These are phyloP conservation scores for Pyracantha coccinea DNA, from an alignment of 331 rosid genomes.

Conservation along the genomic window DNA sequence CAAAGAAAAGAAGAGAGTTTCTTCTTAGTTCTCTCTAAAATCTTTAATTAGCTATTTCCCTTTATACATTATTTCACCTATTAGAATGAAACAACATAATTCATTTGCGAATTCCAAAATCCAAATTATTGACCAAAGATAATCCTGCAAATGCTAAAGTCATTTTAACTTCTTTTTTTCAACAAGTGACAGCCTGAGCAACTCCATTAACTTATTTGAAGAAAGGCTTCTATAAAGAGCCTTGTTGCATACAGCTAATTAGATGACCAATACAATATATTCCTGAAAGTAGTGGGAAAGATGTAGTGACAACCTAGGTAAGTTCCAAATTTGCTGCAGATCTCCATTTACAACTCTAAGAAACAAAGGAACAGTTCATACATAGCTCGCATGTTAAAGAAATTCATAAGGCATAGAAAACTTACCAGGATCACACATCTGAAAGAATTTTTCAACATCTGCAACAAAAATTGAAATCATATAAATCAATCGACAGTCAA, in stretches of 20 bases:
- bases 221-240: background rate
- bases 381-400: no score
- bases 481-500: background rate
- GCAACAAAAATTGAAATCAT: slow-evolving; percentile 26
- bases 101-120: background rate
- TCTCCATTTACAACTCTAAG: background rate
- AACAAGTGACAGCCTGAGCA: background rate
- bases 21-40: background rate
- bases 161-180: background rate
- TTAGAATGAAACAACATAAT: background rate
- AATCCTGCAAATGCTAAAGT: background rate
- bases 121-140: background rate
- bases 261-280: background rate
- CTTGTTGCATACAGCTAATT: background rate
- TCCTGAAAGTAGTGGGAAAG: background rate
- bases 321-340: background rate
- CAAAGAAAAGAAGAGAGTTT: background rate
- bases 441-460: slow-evolving; percentile 80
- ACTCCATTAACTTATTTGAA: background rate
- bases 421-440: slow-evolving; percentile 84
- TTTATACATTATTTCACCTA: background rate
- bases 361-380: background rate
- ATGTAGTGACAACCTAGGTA: background rate
- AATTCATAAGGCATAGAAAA: background rate
- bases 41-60: background rate